These are phyloP conservation scores for Hypomontagnella submonticulosa DNA, from an alignment of 495 filamentous ascomycete genomes.

Conservation along the genomic window DNA sequence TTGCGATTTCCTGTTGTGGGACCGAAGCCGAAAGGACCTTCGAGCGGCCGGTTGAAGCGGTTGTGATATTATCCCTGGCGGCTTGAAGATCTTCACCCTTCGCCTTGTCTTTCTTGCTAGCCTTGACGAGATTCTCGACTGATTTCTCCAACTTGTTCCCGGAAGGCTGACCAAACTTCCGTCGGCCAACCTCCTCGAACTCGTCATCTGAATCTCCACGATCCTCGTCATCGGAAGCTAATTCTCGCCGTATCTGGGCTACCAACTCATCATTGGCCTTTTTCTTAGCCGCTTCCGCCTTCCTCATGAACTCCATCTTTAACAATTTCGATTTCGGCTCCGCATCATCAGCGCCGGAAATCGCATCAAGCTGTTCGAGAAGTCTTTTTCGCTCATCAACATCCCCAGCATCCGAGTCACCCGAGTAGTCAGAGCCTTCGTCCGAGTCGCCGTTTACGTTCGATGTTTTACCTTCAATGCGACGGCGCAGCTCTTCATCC, in stretches of 20 bases:
- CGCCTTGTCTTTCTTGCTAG: conserved; percentile 44
- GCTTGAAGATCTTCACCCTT: conserved; percentile 39
- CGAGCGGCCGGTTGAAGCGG: conserved; percentile 21
- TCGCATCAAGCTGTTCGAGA: conserved; percentile 66
- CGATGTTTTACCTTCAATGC: conserved; percentile 79
- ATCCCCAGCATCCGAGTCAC: conserved; percentile 56
- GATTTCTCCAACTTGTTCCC: conserved; percentile 41
- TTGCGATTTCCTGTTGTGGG: conserved; percentile 26
- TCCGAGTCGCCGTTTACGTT: conserved; percentile 65
- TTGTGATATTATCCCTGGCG: conserved; percentile 35
- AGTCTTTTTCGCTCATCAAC: conserved; percentile 66
- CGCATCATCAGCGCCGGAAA: conserved; percentile 52
- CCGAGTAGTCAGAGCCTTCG: conserved; percentile 62
- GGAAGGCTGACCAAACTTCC: conserved; percentile 67
- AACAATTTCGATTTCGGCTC: conserved; percentile 56
- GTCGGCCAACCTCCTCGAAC: conserved; percentile 71
- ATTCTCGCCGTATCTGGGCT: conserved; percentile 77
- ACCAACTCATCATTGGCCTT: conserved; percentile 83
- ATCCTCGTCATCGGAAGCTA: conserved; percentile 65
- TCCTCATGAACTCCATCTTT: conserved; percentile 79
- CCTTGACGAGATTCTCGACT: conserved; percentile 33
- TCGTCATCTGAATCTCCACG: conserved; percentile 64
- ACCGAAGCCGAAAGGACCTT: conserved; percentile 42
- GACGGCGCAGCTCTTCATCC: conserved; percentile 84
- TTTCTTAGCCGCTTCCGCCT: conserved; percentile 79